phyloP scores from a whole-genome alignment of 2,329 filamentous ascomycete species.

The Penicillium brasilianum region DNA sequence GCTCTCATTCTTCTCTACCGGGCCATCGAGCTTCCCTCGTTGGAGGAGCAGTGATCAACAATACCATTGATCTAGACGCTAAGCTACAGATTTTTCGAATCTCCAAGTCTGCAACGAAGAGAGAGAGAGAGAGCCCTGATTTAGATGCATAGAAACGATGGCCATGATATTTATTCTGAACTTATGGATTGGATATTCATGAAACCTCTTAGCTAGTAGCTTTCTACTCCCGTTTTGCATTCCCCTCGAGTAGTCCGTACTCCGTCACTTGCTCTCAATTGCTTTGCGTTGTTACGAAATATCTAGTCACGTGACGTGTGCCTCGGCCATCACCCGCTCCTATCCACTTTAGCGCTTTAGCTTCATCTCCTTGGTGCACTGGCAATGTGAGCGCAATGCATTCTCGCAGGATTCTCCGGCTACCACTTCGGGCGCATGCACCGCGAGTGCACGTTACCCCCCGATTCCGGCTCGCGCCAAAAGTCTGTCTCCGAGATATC shows the following conservation, averaged over 20 bases:
- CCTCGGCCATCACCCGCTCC: not conserved
- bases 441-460: slow-evolving; percentile 15
- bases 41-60: slow-evolving; percentile 46
- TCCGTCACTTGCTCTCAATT: not conserved
- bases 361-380: slow-evolving; percentile 3
- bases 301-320: slow-evolving; percentile 16
- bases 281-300: not conserved
- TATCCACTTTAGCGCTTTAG: slow-evolving; percentile 8
- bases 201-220: not conserved
- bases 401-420: slow-evolving; percentile 32
- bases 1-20: slow-evolving; percentile 57
- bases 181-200: not conserved
- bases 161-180: slow-evolving; percentile 20
- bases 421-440: slow-evolving; percentile 23
- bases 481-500: slow-evolving; percentile 23
- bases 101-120: slow-evolving; percentile 11
- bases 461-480: slow-evolving; percentile 10
- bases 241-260: not conserved
- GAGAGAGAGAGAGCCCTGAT: slow-evolving; percentile 13
- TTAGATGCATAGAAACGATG: slow-evolving; percentile 36
- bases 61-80: not conserved
- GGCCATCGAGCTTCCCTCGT: slow-evolving; percentile 54
- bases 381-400: slow-evolving; percentile 37
- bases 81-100: not conserved
- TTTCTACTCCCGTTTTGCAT: not conserved